Conservation (phyloP, 192 early-diverging fungal species). For the Gigaspora rosea region DNA sequence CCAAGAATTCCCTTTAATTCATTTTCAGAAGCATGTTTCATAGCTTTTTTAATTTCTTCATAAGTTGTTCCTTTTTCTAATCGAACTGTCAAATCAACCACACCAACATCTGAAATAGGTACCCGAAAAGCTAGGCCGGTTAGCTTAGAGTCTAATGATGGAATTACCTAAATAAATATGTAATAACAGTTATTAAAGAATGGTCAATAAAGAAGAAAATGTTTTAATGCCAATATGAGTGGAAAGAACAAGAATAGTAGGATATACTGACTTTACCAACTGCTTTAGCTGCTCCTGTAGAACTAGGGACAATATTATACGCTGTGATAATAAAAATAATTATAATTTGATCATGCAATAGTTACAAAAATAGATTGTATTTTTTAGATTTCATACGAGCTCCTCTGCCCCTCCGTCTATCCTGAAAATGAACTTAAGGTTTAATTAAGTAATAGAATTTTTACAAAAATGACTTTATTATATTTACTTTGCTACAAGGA, state of each 20-base stretch:
- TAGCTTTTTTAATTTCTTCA: constrained; percentile 82
- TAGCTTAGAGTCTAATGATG: constrained; percentile 90
- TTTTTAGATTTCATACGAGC: constrained; percentile 50
- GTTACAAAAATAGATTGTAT: constrained; percentile 81
- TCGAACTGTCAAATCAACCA: constrained; percentile 95
- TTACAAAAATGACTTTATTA: too few relatives aligned
- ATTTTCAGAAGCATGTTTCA: constrained; percentile 83
- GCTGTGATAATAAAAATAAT: constrained; percentile 65
- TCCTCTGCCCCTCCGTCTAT: constrained; percentile 55
- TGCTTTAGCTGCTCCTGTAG: constrained; percentile 97
- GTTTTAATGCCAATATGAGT: too few relatives aligned
- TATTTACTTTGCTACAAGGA: constrained; percentile 75
- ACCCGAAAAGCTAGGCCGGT: constrained; percentile 99
- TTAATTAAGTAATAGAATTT: too few relatives aligned
- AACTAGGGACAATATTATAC: constrained; percentile 98
- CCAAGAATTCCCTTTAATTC: constrained; percentile 86
- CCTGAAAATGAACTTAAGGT: too few relatives aligned
- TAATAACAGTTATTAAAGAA: too few relatives aligned
- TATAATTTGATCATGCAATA: constrained; percentile 79
- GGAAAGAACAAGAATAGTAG: not conserved
- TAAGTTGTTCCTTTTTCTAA: constrained; percentile 88
- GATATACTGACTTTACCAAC: constrained; percentile 73
- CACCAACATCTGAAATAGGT: constrained; percentile 87
- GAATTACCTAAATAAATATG: constrained; percentile 64
- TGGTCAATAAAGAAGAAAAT: too few relatives aligned